Conservation (phyloP, 83 land plant species). For the Picea abies region DNA sequence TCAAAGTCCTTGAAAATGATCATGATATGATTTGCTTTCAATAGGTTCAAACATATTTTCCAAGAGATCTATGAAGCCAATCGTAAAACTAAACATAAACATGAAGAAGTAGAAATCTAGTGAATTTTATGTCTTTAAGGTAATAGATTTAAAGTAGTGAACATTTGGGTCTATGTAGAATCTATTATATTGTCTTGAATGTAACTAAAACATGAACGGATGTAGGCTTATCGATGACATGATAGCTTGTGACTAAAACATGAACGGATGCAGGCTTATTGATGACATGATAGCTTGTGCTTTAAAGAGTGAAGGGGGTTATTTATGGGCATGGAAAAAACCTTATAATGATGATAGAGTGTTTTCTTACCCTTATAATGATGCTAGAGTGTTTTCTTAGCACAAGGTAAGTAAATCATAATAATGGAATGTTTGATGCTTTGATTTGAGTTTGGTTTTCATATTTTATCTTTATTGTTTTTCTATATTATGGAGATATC, state of each 20-base stretch:
- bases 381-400: conserved; percentile 96
- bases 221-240: conserved; percentile 87
- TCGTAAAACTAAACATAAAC: conserved; percentile 76
- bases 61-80: conserved; percentile 77
- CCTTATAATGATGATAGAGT: no score
- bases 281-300: conserved; percentile 98
- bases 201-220: conserved; percentile 56
- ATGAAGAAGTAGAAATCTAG: conserved; percentile 86
- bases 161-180: background rate
- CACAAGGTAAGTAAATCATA: conserved; percentile 65
- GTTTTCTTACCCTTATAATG: no score
- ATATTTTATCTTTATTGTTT: background rate
- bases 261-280: conserved; percentile 92
- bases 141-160: background rate
- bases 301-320: conserved; percentile 85
- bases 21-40: background rate
- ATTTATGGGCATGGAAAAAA: conserved; percentile 97
- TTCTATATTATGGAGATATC: background rate
- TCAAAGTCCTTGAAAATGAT: background rate
- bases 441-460: background rate
- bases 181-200: background rate
- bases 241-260: background rate
- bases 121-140: conserved; percentile 15
- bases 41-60: conserved; percentile 89
- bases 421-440: background rate